phyloP scores from a whole-genome alignment of 768 basidiomycete species.

The Gymnopilus junonius region DNA sequence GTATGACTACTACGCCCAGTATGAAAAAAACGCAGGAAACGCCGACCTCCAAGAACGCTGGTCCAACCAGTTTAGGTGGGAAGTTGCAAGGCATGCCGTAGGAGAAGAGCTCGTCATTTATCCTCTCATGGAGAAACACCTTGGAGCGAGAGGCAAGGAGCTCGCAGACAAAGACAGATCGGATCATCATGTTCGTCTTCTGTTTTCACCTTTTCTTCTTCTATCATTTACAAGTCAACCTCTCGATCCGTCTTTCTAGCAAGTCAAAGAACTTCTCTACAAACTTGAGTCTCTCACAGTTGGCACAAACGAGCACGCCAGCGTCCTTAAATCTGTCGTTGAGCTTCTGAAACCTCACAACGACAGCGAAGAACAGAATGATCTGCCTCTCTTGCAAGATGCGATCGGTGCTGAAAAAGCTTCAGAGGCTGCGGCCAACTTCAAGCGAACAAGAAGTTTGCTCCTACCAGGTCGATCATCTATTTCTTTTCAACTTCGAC shows the following conservation, averaged over 20 bases:
- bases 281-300: conserved; percentile 48
- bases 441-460: conserved; percentile 66
- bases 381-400: conserved; percentile 58
- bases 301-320: conserved; percentile 47
- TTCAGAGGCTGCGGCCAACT: conserved; percentile 46
- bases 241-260: conserved; percentile 19
- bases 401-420: conserved; percentile 49
- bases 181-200: conserved; percentile 53
- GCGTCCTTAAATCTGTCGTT: conserved; percentile 48
- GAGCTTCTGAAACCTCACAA: conserved; percentile 54
- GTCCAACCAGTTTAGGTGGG: conserved; percentile 62
- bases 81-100: conserved; percentile 62
- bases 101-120: conserved; percentile 70
- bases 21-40: conserved; percentile 44
- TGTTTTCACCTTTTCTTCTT: neutral
- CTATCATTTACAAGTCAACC: neutral
- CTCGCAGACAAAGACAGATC: conserved; percentile 59
- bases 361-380: conserved; percentile 59
- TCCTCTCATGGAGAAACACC: conserved; percentile 61
- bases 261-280: conserved; percentile 44
- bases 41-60: conserved; percentile 53
- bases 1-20: conserved; percentile 59
- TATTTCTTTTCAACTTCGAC: neutral
- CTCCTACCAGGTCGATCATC: conserved; percentile 54
- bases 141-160: conserved; percentile 52